phyloP scores from a whole-genome alignment of 305 asterid genomes.

The Ruellia speciosa region DNA sequence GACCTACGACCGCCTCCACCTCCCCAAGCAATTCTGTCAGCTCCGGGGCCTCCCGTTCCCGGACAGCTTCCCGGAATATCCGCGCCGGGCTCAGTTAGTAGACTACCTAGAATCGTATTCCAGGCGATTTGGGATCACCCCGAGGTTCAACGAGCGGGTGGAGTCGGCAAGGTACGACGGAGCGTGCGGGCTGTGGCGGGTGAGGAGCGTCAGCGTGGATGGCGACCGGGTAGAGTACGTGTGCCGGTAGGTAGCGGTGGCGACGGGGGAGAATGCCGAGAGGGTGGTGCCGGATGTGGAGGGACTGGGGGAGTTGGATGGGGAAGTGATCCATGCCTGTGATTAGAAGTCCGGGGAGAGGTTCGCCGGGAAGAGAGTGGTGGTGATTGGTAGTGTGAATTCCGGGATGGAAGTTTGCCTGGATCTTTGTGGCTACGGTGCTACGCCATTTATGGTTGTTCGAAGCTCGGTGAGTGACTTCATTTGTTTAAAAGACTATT shows the following conservation, averaged over 20 bases:
- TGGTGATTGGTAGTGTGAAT: constrained; percentile 86
- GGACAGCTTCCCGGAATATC: constrained; percentile 54
- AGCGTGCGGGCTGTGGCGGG: constrained; percentile 67
- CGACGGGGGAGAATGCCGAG: constrained; percentile 85
- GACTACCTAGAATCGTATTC: constrained; percentile 61
- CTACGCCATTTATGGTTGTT: constrained; percentile 66
- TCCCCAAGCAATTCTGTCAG: constrained; percentile 71
- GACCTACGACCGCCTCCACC: constrained; percentile 79
- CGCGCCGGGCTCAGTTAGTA: constrained; percentile 59
- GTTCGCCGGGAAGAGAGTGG: constrained; percentile 46
- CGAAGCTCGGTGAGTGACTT: constrained; percentile 59
- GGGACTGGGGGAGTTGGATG: constrained; percentile 45
- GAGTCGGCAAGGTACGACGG: constrained; percentile 50
- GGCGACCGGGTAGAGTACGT: constrained; percentile 35
- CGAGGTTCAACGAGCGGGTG: constrained; percentile 62
- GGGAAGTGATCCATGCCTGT: constrained; percentile 61
- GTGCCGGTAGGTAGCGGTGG: constrained; percentile 82
- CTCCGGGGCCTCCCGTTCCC: constrained; percentile 70
- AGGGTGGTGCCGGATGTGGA: constrained; percentile 56
- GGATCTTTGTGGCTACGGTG: constrained; percentile 69
- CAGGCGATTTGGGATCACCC: constrained; percentile 36
- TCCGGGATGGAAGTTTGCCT: constrained; percentile 92
- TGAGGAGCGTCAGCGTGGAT: constrained; percentile 23
- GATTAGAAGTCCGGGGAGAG: constrained; percentile 67
- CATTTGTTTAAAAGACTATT: neutral